Base-by-base conservation (phyloP, 1,284 basidiomycete genomes). In the Papiliotrema laurentii region DNA sequence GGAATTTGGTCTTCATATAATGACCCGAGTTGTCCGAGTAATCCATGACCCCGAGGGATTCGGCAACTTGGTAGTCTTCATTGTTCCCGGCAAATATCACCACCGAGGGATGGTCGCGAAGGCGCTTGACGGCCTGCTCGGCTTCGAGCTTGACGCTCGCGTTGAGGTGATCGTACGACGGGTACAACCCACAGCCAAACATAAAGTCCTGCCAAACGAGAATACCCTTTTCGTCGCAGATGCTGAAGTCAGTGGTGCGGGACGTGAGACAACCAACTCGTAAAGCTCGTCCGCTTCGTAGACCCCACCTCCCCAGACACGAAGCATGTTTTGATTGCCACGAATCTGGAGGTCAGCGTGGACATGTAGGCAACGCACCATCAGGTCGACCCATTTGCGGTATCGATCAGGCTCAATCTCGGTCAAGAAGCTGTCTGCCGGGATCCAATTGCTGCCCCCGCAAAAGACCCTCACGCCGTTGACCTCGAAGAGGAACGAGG, bases 381-480 rank as follows among this genome's bases (percentile, higher is more conserved):
- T 59, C 11, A 79, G 64, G 46, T 77, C 62, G 2, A 80, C 62
- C 75, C 76, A 78, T 14, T 57, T 56, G 2, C 69, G 58, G 49
- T 79, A 79, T 3, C 76, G 59, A 31, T 80, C 75, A 0, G 73
- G 65, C 1, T 75, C 75, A 56, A 82, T 75, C 82, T 80, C 84
- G 1, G 90, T 90, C 36, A 92, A 73, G 72, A 93, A 89, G 4
- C 83, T 87, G 68, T 93, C 89, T 0, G 85, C 86, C 3, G 90
- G 90, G 60, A 94, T 93, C 90, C 90, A 94, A 69, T 93, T 94
- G 2, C 86, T 87, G 79, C 85, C 89, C 54, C 88, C 91, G 61
- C 85, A 86, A 68, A 94, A 96, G n/a, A 93, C 78, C 38, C 86
- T 78, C 53, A 87, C 75, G 43, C 87, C 87, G 70, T 94, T 94